These are phyloP conservation scores for Pseudohalonectria lignicola DNA, from an alignment of 2,329 filamentous ascomycete species.

Conservation along the genomic window DNA sequence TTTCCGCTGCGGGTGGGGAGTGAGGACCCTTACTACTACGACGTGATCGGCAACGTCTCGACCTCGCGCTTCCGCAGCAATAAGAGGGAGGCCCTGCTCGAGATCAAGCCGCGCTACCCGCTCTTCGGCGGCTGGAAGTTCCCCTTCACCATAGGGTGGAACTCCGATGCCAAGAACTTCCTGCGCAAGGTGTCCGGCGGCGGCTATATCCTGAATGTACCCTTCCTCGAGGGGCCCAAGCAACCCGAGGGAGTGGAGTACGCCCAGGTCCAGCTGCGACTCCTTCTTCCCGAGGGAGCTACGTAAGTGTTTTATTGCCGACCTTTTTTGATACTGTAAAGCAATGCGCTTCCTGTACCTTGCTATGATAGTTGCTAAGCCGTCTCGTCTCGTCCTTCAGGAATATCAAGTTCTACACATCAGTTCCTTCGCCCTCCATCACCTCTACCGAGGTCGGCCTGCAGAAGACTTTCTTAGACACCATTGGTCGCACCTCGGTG, in stretches of 20 bases:
- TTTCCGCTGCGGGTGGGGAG: constrained; percentile 73
- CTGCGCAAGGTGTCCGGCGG: constrained; percentile 56
- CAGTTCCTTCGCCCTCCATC: constrained; percentile 54
- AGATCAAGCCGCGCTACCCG: constrained; percentile 91
- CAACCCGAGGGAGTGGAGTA: constrained; percentile 80
- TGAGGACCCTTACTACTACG: constrained; percentile 84
- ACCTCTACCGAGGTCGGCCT: constrained; percentile 45
- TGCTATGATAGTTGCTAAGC: no score
- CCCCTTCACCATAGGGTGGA: constrained; percentile 94
- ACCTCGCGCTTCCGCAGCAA: constrained; percentile 79
- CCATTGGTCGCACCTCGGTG: constrained; percentile 73
- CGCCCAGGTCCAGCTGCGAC: constrained; percentile 64
- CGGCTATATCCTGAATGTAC: constrained; percentile 78
- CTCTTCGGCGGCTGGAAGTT: constrained; percentile 98
- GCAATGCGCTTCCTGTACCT: no score
- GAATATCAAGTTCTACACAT: constrained; percentile 67
- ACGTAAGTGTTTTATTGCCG: constrained; percentile 44
- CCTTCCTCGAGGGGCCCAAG: constrained; percentile 88
- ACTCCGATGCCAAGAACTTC: constrained; percentile 69
- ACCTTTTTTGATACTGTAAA: no score
- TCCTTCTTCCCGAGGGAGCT: constrained; percentile 86
- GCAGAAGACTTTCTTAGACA: constrained; percentile 92
- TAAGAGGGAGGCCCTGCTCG: constrained; percentile 68
- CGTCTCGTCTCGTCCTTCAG: constrained; percentile 49
- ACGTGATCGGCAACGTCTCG: constrained; percentile 93